Conservation (phyloP, 2,329 filamentous ascomycete species). For the Hymenoscyphus infarciens region DNA sequence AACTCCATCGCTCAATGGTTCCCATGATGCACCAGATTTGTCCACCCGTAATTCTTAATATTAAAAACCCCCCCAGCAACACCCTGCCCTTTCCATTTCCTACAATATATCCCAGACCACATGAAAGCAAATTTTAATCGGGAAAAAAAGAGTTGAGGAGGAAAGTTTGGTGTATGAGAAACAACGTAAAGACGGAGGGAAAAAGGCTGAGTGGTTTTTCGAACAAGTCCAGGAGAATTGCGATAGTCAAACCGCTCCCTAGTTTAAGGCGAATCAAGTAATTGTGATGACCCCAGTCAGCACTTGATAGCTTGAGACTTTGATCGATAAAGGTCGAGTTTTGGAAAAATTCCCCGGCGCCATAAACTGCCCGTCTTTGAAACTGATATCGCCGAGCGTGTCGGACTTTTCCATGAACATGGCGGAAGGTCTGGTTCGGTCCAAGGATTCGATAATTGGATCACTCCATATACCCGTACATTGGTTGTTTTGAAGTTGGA, state of each 20-base stretch:
- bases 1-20: conserved; percentile 2
- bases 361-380: conserved; percentile 53
- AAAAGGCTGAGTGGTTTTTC: too few relatives aligned
- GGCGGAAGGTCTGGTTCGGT: conserved; percentile 53
- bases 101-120: conserved; percentile 1
- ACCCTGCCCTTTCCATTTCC: neutral
- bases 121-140: too few relatives aligned
- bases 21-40: neutral
- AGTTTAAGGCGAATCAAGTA: conserved; percentile 12
- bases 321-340: conserved; percentile 30
- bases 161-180: too few relatives aligned
- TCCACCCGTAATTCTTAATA: neutral
- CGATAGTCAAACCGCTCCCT: too few relatives aligned
- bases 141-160: too few relatives aligned
- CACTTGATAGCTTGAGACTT: conserved; percentile 29
- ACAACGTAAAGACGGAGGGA: too few relatives aligned
- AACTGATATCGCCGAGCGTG: conserved; percentile 57
- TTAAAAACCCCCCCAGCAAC: neutral
- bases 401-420: conserved; percentile 61
- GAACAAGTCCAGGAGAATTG: too few relatives aligned
- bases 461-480: conserved; percentile 73
- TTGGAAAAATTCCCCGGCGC: conserved; percentile 27
- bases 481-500: conserved; percentile 56
- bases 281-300: conserved; percentile 32
- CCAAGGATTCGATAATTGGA: conserved; percentile 58